These are phyloP conservation scores for Aulographum hederae DNA, from an alignment of 2,329 filamentous ascomycete species.

Conservation along the genomic window DNA sequence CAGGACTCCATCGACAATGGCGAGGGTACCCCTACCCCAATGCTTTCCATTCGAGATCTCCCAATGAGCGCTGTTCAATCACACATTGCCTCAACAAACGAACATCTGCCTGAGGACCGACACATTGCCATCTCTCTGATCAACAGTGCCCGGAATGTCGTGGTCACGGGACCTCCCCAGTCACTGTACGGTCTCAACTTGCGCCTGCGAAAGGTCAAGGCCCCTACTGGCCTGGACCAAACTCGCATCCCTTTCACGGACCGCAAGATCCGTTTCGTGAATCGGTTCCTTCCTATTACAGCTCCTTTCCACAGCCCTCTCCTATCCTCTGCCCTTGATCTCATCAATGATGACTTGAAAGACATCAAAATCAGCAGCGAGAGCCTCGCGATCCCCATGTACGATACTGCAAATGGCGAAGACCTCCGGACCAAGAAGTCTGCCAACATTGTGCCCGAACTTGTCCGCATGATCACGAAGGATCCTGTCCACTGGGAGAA, in stretches of 20 bases:
- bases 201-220: slow-evolving; percentile 90
- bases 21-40: slow-evolving; percentile 88
- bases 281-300: slow-evolving; percentile 93
- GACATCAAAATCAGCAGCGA: slow-evolving; percentile 58
- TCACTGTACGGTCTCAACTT: slow-evolving; percentile 93
- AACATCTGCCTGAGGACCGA: slow-evolving; percentile 80
- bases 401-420: slow-evolving; percentile 72
- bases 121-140: slow-evolving; percentile 91
- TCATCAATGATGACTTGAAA: slow-evolving; percentile 77
- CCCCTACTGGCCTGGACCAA: slow-evolving; percentile 91
- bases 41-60: slow-evolving; percentile 93
- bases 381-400: slow-evolving; percentile 68
- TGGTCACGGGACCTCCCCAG: slow-evolving; percentile 88
- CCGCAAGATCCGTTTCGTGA: slow-evolving; percentile 89
- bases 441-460: slow-evolving; percentile 66
- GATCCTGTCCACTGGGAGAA: slow-evolving; percentile 94
- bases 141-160: slow-evolving; percentile 93
- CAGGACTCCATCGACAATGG: slow-evolving; percentile 88
- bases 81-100: slow-evolving; percentile 91
- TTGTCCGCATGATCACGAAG: slow-evolving; percentile 85
- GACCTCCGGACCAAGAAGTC: slow-evolving; percentile 52
- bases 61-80: slow-evolving; percentile 78
- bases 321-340: slow-evolving; percentile 59
- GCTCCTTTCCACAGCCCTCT: slow-evolving; percentile 98
- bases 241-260: slow-evolving; percentile 87